Conservation (phyloP, 495 filamentous ascomycete genomes). For the Margaritispora aquatica region DNA sequence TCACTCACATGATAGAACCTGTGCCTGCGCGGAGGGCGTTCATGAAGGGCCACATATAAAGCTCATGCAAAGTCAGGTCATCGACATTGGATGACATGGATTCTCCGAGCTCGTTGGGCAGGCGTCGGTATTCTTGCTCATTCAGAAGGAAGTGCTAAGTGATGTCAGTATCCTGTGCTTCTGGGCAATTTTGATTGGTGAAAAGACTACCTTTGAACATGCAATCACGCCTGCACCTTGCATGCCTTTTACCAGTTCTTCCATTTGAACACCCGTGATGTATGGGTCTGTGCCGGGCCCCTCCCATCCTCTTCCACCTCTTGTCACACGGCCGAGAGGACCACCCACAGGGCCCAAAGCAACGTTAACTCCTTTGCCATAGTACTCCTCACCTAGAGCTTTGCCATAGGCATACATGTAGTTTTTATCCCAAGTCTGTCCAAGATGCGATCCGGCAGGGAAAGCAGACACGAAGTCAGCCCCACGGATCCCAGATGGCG, state of each 20-base stretch:
- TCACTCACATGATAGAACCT: constrained; percentile 80
- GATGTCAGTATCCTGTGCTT: constrained; percentile 50
- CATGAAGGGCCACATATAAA: constrained; percentile 84
- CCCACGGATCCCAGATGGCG: constrained; percentile 38
- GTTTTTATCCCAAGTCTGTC: constrained; percentile 55
- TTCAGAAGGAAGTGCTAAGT: constrained; percentile 59
- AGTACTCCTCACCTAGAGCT: constrained; percentile 47
- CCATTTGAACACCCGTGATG: constrained; percentile 65
- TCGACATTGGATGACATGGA: constrained; percentile 71
- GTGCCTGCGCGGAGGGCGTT: constrained; percentile 70
- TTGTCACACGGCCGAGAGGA: constrained; percentile 66
- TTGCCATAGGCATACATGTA: constrained; percentile 67
- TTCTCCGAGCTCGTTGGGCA: constrained; percentile 43
- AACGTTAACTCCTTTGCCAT: constrained; percentile 61
- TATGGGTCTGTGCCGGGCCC: constrained; percentile 71
- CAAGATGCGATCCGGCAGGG: constrained; percentile 72
- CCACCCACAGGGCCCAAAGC: constrained; percentile 85
- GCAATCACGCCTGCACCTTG: constrained; percentile 80
- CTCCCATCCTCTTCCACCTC: constrained; percentile 65
- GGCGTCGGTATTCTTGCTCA: constrained; percentile 65
- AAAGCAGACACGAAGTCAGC: constrained; percentile 76
- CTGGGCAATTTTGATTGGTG: constrained; percentile 67
- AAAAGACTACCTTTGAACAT: constrained; percentile 82
- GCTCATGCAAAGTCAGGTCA: constrained; percentile 86
- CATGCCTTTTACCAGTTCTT: constrained; percentile 69